Base-by-base conservation (phyloP, 495 filamentous ascomycete species). In the Chaetomium cochliodes region DNA sequence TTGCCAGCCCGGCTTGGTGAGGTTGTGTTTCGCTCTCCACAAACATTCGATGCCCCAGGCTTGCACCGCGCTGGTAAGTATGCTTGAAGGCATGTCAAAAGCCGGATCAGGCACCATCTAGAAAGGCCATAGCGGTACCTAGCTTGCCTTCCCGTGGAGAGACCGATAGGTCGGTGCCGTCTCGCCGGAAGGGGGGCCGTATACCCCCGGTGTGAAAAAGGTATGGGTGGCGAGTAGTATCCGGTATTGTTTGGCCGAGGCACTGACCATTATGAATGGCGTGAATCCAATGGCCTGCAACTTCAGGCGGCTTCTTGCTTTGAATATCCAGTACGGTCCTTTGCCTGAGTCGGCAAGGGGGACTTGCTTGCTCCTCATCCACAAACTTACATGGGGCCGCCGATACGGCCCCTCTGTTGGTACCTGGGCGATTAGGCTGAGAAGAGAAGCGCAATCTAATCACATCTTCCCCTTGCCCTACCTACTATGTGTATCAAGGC, bases 281-380 rank as follows among this genome's bases (percentile, higher is more conserved):
- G 66, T 41, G 60, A 66, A 70, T 65, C 41, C 62, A 58, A 66
- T 51, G 68, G 46, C 47, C 69, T 73, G 71, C 66, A 68, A 73
- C 65, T 71, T 57, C 39, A 53, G 53, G 53, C 73, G 74, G 74
- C 71, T 73, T 57, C 69, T 69, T 76, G 72, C 73, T 66, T 76
- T 68, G 66, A 60, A 67, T 70, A 72, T 62, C 51, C 70, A 67
- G 72, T 64, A 64, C 60, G 69, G 69, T 74, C 73, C 70, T 72
- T 74, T 74, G 63, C 52, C 65, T 69, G 69, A 70, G 67, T 42
- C 66, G 71, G 61, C 53, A 42, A 61, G 49, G 63, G 54, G 47
- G 16, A 20, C 46, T 22, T 64, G 62, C 46, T 22, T 64, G 62
- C 53, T 37, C 33, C 33, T 67, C 54, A 50, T 62, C 49, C 67